Conservation (phyloP, 192 early-diverging fungal genomes). For the Phycomyces nitens region DNA sequence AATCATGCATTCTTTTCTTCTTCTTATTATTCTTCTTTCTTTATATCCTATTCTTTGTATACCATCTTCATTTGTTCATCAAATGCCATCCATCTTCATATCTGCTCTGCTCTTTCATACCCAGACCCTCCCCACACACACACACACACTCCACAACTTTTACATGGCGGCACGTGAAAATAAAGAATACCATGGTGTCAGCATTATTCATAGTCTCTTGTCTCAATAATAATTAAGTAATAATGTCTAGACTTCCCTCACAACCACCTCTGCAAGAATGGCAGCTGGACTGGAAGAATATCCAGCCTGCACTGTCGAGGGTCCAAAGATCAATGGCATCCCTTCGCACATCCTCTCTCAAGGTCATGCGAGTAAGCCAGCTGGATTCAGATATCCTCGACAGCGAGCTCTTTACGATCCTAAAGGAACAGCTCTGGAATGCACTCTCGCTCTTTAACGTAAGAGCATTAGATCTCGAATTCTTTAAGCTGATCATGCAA, state of each 20-base stretch:
- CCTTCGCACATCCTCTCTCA: constrained; percentile 48
- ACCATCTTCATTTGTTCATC: neutral
- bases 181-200: neutral
- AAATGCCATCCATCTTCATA: neutral
- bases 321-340: constrained; percentile 49
- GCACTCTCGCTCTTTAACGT: constrained; percentile 70
- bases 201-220: constrained; percentile 1
- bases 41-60: neutral
- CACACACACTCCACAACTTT: no score
- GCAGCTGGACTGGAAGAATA: constrained; percentile 47
- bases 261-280: constrained; percentile 31
- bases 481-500: neutral
- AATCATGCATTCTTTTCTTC: constrained; percentile 7
- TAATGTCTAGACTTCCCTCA: constrained; percentile 13
- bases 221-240: neutral
- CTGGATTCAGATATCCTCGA: constrained; percentile 84
- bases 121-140: no score
- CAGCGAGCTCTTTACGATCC: constrained; percentile 65
- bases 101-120: no score
- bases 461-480: neutral
- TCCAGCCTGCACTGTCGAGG: constrained; percentile 44
- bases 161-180: constrained; percentile 1
- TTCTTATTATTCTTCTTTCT: neutral
- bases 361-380: constrained; percentile 76
- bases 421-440: constrained; percentile 73